Conservation (phyloP, 129 eudicot genomes). For the Helianthus tuberosus region DNA sequence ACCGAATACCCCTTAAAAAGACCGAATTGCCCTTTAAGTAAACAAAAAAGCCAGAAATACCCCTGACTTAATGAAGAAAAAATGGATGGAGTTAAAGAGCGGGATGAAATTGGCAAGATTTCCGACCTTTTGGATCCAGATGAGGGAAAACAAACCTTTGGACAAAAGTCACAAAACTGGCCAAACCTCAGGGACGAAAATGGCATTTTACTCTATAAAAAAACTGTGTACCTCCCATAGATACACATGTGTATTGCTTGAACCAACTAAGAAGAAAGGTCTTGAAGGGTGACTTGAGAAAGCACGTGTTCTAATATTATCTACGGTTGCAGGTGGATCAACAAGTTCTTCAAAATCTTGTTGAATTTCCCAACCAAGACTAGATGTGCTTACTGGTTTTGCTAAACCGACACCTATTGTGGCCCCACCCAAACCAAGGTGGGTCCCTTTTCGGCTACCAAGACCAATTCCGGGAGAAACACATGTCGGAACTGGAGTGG, state of each 20-base stretch:
- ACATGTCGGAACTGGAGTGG: conserved; percentile 82
- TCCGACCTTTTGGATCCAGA: too few species aligned
- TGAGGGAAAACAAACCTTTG: too few species aligned
- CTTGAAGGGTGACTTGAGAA: conserved; percentile 91
- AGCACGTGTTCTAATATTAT: conserved; percentile 71
- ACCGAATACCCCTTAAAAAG: too few species aligned
- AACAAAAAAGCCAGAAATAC: too few species aligned
- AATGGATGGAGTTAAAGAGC: too few species aligned
- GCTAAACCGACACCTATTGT: conserved; percentile 66
- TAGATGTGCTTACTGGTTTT: conserved; percentile 54
- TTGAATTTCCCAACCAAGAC: conserved; percentile 91
- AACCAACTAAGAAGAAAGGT: conserved; percentile 94
- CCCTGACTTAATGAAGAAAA: too few species aligned
- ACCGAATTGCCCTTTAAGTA: too few species aligned
- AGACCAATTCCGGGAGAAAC: conserved; percentile 93
- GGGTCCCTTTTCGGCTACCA: conserved; percentile 75
- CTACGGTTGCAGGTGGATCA: conserved; percentile 91
- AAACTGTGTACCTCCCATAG: conserved; percentile 81
- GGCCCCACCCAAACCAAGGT: conserved; percentile 96
- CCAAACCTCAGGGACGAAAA: too few species aligned
- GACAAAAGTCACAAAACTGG: too few species aligned
- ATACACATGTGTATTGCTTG: conserved; percentile 89
- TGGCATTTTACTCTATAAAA: not conserved
- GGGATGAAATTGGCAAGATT: too few species aligned
- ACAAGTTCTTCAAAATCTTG: conserved; percentile 81